Evolutionary conservation across 2,329 filamentous ascomycete species (phyloP).

Genomic region (Orbilia ellipsospora): DNA sequence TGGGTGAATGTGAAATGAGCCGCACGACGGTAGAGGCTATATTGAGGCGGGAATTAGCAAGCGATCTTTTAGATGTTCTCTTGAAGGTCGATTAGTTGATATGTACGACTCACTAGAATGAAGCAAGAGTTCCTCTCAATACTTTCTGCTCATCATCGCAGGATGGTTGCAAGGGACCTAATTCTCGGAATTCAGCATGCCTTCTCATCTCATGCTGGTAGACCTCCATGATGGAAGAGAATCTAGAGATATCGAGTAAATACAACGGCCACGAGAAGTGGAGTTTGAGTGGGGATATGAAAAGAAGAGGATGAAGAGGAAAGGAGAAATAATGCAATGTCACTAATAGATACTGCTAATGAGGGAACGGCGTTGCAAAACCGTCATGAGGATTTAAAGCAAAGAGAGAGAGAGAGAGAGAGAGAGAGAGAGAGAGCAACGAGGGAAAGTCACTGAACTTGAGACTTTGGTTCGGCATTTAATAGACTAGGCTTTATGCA

Average conservation of each 20-base stretch:
- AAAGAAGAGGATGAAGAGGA: background rate
- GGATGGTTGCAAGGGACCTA: constrained; percentile 34
- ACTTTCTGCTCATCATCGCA: constrained; percentile 38
- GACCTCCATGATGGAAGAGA: background rate
- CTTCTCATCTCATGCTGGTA: constrained; percentile 2
- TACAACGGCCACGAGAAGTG: constrained; percentile 4
- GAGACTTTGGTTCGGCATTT: too few species aligned
- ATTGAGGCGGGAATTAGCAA: background rate
- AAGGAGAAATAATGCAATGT: background rate
- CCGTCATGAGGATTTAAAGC: too few species aligned
- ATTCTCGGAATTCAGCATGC: background rate
- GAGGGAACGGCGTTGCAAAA: too few species aligned
- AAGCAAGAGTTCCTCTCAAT: constrained; percentile 24
- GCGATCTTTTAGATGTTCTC: background rate
- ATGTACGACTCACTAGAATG: constrained; percentile 35
- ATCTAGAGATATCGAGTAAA: constrained; percentile 21
- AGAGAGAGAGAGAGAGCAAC: too few species aligned
- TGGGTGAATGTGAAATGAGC: constrained; percentile 93
- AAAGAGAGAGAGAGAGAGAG: too few species aligned
- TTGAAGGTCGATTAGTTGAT: background rate
- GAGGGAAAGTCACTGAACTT: too few species aligned
- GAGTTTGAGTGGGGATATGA: background rate
- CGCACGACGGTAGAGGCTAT: constrained; percentile 62
- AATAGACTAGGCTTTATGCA: too few species aligned
- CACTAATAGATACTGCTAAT: too few species aligned